These are phyloP conservation scores for Noccaea bulbosa DNA, from an alignment of 345 rosid genomes.

Conservation along the genomic window DNA sequence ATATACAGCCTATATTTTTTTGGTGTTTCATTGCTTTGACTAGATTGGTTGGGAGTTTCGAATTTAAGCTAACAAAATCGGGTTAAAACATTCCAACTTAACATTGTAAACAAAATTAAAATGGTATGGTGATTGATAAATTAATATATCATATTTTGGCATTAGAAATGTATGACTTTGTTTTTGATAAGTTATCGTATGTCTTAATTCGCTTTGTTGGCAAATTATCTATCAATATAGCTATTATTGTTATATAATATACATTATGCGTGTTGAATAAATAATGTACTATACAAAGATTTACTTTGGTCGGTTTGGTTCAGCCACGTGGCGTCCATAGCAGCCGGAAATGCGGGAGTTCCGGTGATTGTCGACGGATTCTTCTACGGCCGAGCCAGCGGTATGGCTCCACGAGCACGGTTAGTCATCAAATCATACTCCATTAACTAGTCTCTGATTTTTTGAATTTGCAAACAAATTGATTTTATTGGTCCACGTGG, in stretches of 20 bases:
- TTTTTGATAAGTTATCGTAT: no score
- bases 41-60: no score
- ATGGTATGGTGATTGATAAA: no score
- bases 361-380: constrained; percentile 75
- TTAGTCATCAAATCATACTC: constrained; percentile 30
- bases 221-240: no score
- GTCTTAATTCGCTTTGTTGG: no score
- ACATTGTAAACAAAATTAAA: no score
- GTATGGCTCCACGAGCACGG: constrained; percentile 92
- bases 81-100: no score
- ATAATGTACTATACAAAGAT: not conserved
- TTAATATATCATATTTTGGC: no score
- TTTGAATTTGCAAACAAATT: not conserved
- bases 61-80: no score
- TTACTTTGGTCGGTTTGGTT: constrained; percentile 21
- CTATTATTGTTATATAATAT: not conserved
- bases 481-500: not conserved
- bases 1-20: no score
- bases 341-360: constrained; percentile 80
- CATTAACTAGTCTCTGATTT: not conserved
- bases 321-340: constrained; percentile 86
- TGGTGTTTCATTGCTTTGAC: no score
- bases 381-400: constrained; percentile 74
- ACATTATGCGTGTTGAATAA: not conserved
- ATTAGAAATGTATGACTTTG: no score